Percentiles rank a stretch among this genome's conserved stretches.
phyloP scores from a whole-genome alignment of 2,329 filamentous ascomycete genomes.

The Aspergillus sergii region DNA sequence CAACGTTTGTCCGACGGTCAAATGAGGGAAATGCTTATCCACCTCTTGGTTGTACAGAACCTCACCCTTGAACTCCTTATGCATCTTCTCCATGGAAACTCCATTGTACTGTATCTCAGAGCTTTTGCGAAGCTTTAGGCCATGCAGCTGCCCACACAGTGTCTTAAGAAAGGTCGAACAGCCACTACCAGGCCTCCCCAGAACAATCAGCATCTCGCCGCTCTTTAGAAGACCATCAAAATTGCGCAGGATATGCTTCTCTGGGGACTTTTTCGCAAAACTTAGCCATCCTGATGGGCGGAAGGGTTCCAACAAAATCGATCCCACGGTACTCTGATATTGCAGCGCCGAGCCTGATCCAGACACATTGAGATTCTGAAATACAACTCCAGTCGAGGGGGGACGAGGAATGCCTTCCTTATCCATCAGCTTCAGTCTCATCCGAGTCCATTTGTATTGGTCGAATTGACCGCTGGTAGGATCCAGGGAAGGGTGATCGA shows the following conservation, averaged over 20 bases:
- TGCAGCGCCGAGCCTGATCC: slow-evolving; percentile 69
- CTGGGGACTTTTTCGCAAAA: slow-evolving; percentile 46
- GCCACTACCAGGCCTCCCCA: slow-evolving; percentile 45
- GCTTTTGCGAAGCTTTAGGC: slow-evolving; percentile 68
- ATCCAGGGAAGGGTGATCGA: slow-evolving; percentile 55
- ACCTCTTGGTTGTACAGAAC: slow-evolving; percentile 45
- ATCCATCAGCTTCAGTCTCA: slow-evolving; percentile 54
- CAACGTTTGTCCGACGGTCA: slow-evolving; percentile 60
- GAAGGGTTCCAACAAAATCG: slow-evolving; percentile 60
- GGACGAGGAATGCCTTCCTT: slow-evolving; percentile 56
- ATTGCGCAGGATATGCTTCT: slow-evolving; percentile 58
- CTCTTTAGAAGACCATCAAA: slow-evolving; percentile 57
- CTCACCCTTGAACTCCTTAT: slow-evolving; percentile 55
- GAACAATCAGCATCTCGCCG: slow-evolving; percentile 49
- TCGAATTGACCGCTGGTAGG: slow-evolving; percentile 56
- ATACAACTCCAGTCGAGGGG: slow-evolving; percentile 63
- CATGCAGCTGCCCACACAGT: slow-evolving; percentile 78
- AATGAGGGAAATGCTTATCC: slow-evolving; percentile 57
- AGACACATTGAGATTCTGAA: slow-evolving; percentile 66
- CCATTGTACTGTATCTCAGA: slow-evolving; percentile 80
- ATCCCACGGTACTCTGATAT: slow-evolving; percentile 68
- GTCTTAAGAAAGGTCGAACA: slow-evolving; percentile 87
- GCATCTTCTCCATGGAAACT: slow-evolving; percentile 69
- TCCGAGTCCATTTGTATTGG: slow-evolving; percentile 55
- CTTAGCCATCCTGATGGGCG: slow-evolving; percentile 58